Evolutionary conservation across 495 filamentous ascomycete genomes (phyloP).

Genomic region (Penicillium atrosanguineum): DNA sequence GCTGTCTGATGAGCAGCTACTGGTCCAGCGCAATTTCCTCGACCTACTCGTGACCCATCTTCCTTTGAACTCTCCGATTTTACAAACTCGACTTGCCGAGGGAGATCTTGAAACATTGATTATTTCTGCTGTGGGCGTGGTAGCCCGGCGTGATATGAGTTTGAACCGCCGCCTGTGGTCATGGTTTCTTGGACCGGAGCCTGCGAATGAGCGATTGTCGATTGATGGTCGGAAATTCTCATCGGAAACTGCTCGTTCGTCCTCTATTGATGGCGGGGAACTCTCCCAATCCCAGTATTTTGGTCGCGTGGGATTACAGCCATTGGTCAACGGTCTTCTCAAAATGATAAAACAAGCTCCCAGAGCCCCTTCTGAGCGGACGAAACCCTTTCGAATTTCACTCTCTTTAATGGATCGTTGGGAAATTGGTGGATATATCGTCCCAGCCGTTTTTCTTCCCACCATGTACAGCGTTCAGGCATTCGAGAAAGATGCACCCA

Average conservation of each 20-base stretch:
- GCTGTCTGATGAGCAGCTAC: constrained; percentile 80
- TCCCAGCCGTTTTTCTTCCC: constrained; percentile 83
- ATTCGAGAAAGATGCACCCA: constrained; percentile 60
- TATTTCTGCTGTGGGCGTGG: constrained; percentile 78
- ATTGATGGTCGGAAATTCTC: constrained; percentile 49
- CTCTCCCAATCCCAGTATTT: constrained; percentile 66
- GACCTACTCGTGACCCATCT: constrained; percentile 90
- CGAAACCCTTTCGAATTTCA: constrained; percentile 87
- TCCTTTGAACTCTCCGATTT: constrained; percentile 78
- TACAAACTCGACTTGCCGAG: constrained; percentile 68
- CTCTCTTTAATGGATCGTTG: constrained; percentile 95
- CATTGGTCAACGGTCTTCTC: constrained; percentile 71
- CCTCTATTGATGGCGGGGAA: constrained; percentile 42
- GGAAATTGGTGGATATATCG: constrained; percentile 89
- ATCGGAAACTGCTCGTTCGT: constrained; percentile 43
- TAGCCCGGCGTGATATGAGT: constrained; percentile 89
- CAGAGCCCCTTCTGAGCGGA: constrained; percentile 61
- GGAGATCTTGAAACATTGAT: constrained; percentile 79
- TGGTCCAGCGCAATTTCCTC: constrained; percentile 91
- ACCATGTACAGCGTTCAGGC: constrained; percentile 72
- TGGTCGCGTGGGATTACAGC: constrained; percentile 68
- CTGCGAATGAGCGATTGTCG: constrained; percentile 43
- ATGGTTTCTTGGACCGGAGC: constrained; percentile 91
- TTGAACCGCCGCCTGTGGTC: constrained; percentile 91
- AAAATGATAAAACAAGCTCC: constrained; percentile 65